Evolutionary conservation across 2,329 filamentous ascomycete genomes (phyloP).

Genomic region (Diaporthe aspalathi): DNA sequence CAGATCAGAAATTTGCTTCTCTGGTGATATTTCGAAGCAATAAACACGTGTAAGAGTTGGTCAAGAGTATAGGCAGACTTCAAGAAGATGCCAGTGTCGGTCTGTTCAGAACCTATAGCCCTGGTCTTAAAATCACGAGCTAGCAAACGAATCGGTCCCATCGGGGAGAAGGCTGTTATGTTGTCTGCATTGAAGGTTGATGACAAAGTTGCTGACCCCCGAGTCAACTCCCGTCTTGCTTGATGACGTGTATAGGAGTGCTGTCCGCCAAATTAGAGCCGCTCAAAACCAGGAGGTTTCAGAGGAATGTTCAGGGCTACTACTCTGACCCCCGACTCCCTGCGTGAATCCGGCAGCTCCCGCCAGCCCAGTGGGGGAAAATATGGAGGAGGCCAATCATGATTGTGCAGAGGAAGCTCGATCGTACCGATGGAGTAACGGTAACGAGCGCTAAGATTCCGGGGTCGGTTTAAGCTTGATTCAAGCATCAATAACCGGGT

Average conservation of each 20-base stretch:
- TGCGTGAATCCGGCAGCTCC: slow-evolving; percentile 23
- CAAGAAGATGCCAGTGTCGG: no score
- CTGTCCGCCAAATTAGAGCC: neutral
- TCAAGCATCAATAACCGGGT: neutral
- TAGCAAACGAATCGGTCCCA: neutral
- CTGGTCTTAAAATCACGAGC: no score
- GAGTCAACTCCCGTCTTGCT: neutral
- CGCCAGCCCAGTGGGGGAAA: slow-evolving; percentile 5
- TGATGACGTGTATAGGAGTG: neutral
- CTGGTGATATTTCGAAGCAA: no score
- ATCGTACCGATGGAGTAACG: slow-evolving; percentile 21
- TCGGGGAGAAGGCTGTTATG: neutral
- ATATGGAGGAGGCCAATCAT: slow-evolving; percentile 3
- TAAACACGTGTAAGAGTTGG: no score
- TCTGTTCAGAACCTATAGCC: no score
- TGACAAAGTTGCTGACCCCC: neutral
- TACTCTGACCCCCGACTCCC: neutral
- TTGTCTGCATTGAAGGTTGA: neutral
- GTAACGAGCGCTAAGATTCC: slow-evolving; percentile 9
- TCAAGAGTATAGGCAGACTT: no score
- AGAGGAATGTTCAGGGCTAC: neutral
- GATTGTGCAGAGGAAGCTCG: neutral
- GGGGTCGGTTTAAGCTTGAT: slow-evolving; percentile 6
- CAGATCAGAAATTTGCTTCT: no score
- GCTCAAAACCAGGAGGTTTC: neutral